A percentile compares a stretch with the other conserved stretches of the same genome.
Conservation (phyloP, 108 stramenopile genomes). For the Discostella pseudostelligera region DNA sequence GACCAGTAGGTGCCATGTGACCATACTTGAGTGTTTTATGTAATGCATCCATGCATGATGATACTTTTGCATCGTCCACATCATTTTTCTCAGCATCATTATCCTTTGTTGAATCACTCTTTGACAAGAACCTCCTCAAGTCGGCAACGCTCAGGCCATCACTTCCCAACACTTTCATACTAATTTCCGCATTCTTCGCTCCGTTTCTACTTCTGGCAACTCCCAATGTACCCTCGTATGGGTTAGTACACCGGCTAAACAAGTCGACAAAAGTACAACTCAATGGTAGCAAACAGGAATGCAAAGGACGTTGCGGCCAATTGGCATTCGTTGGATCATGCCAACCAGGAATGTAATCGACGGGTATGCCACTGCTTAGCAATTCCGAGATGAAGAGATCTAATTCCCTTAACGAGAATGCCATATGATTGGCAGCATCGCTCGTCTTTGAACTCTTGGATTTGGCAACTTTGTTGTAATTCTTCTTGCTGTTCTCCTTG, state of each 20-base stretch:
- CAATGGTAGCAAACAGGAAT: constrained; percentile 67
- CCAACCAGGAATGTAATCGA: constrained; percentile 77
- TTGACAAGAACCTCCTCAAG: constrained; percentile 55
- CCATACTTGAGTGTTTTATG: constrained; percentile 57
- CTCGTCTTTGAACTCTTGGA: constrained; percentile 24
- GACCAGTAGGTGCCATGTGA: constrained; percentile 89
- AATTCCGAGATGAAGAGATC: constrained; percentile 63
- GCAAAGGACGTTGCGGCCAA: constrained; percentile 85
- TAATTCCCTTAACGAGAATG: constrained; percentile 46
- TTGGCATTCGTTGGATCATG: constrained; percentile 86
- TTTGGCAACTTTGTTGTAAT: constrained; percentile 22
- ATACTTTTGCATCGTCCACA: not conserved
- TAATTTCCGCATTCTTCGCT: not conserved
- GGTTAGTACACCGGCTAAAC: constrained; percentile 71
- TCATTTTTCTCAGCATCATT: constrained; percentile 21
- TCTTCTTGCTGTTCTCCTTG: constrained; percentile 6
- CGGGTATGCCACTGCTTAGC: constrained; percentile 57
- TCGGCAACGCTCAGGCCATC: constrained; percentile 77
- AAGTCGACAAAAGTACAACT: constrained; percentile 40
- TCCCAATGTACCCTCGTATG: constrained; percentile 50
- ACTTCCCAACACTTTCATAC: constrained; percentile 59
- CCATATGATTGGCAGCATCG: constrained; percentile 12
- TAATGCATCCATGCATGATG: constrained; percentile 53
- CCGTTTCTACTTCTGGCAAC: not conserved
- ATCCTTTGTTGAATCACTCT: constrained; percentile 1